Conservation (phyloP, 495 filamentous ascomycete genomes). For the Aspergillus hancockii region DNA sequence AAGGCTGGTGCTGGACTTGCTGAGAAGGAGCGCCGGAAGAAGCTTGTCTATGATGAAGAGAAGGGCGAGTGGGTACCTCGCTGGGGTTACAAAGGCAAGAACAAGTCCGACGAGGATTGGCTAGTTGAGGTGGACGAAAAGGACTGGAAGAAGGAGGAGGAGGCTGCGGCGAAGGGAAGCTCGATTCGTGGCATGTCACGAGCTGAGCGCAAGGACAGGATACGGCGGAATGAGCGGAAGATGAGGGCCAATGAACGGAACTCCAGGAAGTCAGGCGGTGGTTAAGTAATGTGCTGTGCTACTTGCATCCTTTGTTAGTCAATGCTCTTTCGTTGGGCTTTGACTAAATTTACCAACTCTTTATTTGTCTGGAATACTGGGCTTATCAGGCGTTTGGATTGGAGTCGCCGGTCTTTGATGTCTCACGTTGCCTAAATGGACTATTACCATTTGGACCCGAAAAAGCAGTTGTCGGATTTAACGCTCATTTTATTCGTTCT, state of each 20-base stretch:
- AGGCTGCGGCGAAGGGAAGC: conserved; percentile 58
- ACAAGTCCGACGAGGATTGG: conserved; percentile 78
- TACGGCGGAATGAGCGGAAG: conserved; percentile 71
- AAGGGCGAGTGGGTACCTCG: conserved; percentile 85
- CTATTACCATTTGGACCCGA: conserved; percentile 3
- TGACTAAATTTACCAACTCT: conserved; percentile 15
- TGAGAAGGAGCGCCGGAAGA: conserved; percentile 69
- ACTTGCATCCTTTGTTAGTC: conserved; percentile 3
- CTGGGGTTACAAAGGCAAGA: conserved; percentile 94
- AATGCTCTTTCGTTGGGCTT: conserved; percentile 10
- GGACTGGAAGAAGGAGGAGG: conserved; percentile 63
- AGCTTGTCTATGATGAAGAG: conserved; percentile 80
- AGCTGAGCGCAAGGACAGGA: conserved; percentile 61
- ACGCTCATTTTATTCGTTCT: not conserved
- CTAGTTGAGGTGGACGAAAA: conserved; percentile 87
- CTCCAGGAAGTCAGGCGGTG: conserved; percentile 43
- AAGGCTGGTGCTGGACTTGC: conserved; percentile 42
- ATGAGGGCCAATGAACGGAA: conserved; percentile 67
- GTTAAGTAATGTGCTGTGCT: conserved; percentile 6
- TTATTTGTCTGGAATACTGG: conserved; percentile 24
- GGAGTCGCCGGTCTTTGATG: conserved; percentile 26
- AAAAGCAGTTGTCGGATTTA: conserved; percentile 18
- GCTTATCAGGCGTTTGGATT: conserved; percentile 30
- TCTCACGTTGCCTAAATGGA: conserved; percentile 15
- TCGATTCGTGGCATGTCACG: conserved; percentile 62